Evolutionary conservation across 352 stramenopile species (phyloP).

Genomic region (Globisporangium lucens): DNA sequence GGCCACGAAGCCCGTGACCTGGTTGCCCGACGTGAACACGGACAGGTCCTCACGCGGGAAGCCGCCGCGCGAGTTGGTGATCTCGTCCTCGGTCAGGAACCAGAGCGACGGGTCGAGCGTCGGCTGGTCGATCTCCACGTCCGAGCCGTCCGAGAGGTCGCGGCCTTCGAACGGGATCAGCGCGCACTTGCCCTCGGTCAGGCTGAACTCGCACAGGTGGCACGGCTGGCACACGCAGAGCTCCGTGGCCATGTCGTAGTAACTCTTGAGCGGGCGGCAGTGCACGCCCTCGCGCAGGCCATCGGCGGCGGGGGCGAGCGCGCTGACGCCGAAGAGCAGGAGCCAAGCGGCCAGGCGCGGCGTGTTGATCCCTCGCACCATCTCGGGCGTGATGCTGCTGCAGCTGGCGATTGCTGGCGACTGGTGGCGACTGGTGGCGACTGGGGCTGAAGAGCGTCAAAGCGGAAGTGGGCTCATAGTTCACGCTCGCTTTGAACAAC

Average conservation of each 20-base stretch:
- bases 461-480: neutral
- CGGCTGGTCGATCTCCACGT: conserved; percentile 31
- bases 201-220: conserved; percentile 33
- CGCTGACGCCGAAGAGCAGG: conserved; percentile 1
- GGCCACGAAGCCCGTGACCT: conserved; percentile 36
- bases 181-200: conserved; percentile 20
- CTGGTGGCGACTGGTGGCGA: no score
- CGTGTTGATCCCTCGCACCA: conserved; percentile 5
- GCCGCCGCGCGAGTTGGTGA: conserved; percentile 42
- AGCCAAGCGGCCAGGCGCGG: conserved; percentile 3
- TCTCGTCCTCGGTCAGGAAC: conserved; percentile 63
- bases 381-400: neutral
- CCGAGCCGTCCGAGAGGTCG: conserved; percentile 25
- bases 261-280: conserved; percentile 19
- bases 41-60: conserved; percentile 39
- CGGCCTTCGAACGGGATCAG: conserved; percentile 17
- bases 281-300: conserved; percentile 11
- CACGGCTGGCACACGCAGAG: conserved; percentile 39
- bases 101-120: conserved; percentile 44
- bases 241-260: conserved; percentile 21
- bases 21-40: conserved; percentile 45
- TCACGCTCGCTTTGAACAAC: no score
- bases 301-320: neutral
- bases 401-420: neutral
- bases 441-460: neutral